Evolutionary conservation across 495 filamentous ascomycete genomes (phyloP).

Genomic region (Daldinia decipiens): DNA sequence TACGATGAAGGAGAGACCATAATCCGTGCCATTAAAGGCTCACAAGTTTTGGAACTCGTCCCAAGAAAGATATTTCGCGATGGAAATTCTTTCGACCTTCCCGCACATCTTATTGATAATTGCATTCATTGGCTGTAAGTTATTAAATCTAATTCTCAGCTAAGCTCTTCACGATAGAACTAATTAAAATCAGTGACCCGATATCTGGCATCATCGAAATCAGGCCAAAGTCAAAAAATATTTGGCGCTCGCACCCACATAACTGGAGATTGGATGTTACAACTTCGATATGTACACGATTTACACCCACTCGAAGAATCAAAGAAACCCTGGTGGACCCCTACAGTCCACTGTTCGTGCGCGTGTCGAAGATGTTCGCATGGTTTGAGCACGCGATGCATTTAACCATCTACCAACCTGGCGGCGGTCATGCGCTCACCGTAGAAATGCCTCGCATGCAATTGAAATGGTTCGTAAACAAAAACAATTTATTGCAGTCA

Average conservation of each 20-base stretch:
- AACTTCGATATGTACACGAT: conserved; percentile 34
- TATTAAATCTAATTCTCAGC: background rate
- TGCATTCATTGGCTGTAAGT: conserved; percentile 68
- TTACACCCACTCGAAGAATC: background rate
- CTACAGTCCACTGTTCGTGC: conserved; percentile 40
- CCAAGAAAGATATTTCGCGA: conserved; percentile 47
- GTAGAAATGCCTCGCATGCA: conserved; percentile 53
- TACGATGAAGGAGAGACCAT: conserved; percentile 43
- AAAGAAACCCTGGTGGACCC: conserved; percentile 46
- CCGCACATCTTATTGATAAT: conserved; percentile 56
- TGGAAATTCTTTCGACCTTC: conserved; percentile 56
- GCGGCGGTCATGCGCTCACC: conserved; percentile 38
- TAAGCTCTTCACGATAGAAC: background rate
- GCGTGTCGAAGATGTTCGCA: conserved; percentile 51
- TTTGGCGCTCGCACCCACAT: conserved; percentile 51
- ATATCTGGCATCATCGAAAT: conserved; percentile 60
- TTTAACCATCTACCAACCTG: conserved; percentile 50
- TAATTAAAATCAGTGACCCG: conserved; percentile 47
- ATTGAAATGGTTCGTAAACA: conserved; percentile 52
- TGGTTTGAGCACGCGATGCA: conserved; percentile 47
- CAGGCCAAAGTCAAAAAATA: conserved; percentile 49
- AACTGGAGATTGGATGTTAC: conserved; percentile 32
- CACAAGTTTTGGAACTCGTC: conserved; percentile 51
- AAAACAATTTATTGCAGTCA: conserved; percentile 53
- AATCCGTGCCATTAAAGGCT: conserved; percentile 49